A percentile compares a stretch with the other conserved stretches of the same genome.
phyloP scores from a whole-genome alignment of 495 filamentous ascomycete genomes.

The Penicillium cinerascens region DNA sequence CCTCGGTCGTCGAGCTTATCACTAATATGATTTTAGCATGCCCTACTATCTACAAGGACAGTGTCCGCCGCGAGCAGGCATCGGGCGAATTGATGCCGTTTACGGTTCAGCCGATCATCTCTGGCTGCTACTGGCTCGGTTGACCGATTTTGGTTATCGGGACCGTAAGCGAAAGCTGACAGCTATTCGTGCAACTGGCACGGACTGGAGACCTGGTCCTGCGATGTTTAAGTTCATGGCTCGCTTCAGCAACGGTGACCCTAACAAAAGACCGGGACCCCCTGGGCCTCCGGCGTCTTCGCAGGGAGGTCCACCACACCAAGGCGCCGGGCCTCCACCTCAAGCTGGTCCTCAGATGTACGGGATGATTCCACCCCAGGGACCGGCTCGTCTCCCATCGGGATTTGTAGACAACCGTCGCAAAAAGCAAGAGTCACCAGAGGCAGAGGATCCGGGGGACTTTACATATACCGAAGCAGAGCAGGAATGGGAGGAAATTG shows the following conservation, averaged over 20 bases:
- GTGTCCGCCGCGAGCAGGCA: conserved; percentile 76
- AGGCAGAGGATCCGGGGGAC: conserved; percentile 50
- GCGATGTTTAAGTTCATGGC: conserved; percentile 47
- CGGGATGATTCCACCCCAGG: conserved; percentile 48
- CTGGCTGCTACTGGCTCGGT: conserved; percentile 73
- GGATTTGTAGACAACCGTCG: conserved; percentile 33
- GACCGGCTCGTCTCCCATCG: conserved; percentile 37
- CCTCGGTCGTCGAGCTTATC: not conserved
- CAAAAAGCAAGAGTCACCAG: conserved; percentile 12
- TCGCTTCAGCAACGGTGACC: conserved; percentile 29
- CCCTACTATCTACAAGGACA: conserved; percentile 76
- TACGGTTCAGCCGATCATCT: conserved; percentile 87
- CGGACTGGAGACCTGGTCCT: conserved; percentile 55
- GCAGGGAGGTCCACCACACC: conserved; percentile 7
- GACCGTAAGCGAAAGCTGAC: conserved; percentile 77
- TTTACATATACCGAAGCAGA: conserved; percentile 65
- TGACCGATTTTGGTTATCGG: conserved; percentile 75
- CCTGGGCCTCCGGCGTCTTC: conserved; percentile 19
- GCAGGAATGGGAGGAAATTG: conserved; percentile 75
- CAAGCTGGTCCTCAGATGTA: conserved; percentile 43
- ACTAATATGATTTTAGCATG: conserved; percentile 51
- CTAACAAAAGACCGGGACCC: conserved; percentile 14
- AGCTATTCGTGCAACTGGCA: conserved; percentile 42
- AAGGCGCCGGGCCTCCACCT: not conserved
- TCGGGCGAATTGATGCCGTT: conserved; percentile 75